Evolutionary conservation across 163 green algal species (phyloP).

Genomic region (Chloromonas sp.): DNA sequence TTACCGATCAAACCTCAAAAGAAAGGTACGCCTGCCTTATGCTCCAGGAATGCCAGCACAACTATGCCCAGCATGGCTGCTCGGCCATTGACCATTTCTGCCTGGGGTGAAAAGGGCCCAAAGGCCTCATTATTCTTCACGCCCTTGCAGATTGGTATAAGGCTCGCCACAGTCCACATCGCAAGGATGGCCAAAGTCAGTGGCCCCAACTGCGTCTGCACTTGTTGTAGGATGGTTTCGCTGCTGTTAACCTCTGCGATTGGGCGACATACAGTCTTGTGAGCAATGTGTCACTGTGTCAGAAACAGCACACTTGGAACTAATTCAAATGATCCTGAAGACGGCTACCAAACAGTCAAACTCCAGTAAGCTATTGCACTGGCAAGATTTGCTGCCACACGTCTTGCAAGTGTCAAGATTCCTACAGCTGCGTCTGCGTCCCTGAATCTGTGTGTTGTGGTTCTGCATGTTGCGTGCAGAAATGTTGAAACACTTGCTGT

Average conservation of each 20-base stretch:
- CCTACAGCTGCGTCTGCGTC: background rate
- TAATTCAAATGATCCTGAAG: no score
- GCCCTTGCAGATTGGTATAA: constrained; percentile 59
- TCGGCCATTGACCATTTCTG: constrained; percentile 58
- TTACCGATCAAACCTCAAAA: constrained; percentile 32
- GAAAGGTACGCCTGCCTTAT: constrained; percentile 52
- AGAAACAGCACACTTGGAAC: background rate
- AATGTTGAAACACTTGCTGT: no score
- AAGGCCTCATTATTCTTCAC: constrained; percentile 52
- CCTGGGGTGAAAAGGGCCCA: constrained; percentile 54
- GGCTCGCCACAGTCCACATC: constrained; percentile 38
- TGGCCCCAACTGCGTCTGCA: constrained; percentile 20
- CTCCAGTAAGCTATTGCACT: no score
- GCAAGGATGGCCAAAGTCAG: constrained; percentile 23
- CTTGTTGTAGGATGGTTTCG: constrained; percentile 38
- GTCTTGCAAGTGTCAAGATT: background rate
- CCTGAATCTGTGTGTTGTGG: background rate
- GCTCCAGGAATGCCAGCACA: constrained; percentile 51
- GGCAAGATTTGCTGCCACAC: no score
- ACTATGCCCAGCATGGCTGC: constrained; percentile 65
- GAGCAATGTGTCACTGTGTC: background rate
- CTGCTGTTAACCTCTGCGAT: constrained; percentile 32
- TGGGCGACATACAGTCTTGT: no score
- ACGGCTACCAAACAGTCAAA: no score
- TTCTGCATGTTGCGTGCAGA: background rate